Conservation (phyloP, 208 protist species). For the Acanthamoeba pearcei region DNA sequence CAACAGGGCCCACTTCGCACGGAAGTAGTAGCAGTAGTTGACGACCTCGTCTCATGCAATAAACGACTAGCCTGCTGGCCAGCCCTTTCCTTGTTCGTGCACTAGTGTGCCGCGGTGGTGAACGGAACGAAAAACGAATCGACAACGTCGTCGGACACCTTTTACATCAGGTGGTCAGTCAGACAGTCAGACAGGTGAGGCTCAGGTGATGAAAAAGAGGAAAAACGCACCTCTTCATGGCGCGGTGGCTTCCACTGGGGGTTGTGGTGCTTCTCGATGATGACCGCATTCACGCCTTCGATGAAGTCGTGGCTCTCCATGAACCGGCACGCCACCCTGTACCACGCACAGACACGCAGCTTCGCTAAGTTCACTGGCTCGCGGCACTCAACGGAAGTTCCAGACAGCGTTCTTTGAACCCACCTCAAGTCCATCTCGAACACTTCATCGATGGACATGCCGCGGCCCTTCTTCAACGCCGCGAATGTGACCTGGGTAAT, state of each 20-base stretch:
- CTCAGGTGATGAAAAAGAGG: no score
- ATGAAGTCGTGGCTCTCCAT: slow-evolving; percentile 45
- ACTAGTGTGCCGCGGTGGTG: not conserved
- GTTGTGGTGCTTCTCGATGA: slow-evolving; percentile 36
- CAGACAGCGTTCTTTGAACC: not conserved
- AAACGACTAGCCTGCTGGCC: no score
- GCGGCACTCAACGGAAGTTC: no score
- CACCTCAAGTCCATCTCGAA: slow-evolving; percentile 10
- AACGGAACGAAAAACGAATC: not conserved
- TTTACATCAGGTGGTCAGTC: no score
- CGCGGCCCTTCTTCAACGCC: not conserved
- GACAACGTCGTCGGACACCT: not conserved
- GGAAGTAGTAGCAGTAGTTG: no score
- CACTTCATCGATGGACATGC: not conserved
- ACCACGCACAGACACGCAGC: not conserved
- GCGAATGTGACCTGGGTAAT: not conserved
- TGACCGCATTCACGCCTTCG: slow-evolving; percentile 20
- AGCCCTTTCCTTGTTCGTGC: no score
- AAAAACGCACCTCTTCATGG: not conserved
- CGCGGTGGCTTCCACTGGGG: not conserved
- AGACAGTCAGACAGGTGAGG: no score
- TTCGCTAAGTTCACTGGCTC: no score
- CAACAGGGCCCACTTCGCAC: no score
- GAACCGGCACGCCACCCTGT: slow-evolving; percentile 7
- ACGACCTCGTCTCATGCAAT: no score